Conservation (phyloP, 768 basidiomycete species). For the Xerocomellus chrysenteron region DNA sequence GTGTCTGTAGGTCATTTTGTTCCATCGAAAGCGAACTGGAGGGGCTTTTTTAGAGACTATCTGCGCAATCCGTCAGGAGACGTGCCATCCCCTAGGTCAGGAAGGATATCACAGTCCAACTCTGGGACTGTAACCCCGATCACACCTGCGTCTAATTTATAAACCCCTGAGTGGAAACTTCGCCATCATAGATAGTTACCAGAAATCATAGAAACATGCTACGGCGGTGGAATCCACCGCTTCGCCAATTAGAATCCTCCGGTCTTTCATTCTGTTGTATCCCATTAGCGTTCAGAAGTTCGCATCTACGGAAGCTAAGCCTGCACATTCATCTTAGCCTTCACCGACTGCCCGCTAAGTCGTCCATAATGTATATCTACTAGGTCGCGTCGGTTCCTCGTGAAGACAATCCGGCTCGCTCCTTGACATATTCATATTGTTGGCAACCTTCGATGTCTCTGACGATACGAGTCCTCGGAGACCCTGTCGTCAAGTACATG, state of each 20-base stretch:
- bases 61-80: constrained; percentile 50
- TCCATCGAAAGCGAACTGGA: constrained; percentile 75
- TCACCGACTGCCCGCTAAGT: not conserved
- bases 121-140: constrained; percentile 52
- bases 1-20: constrained; percentile 70
- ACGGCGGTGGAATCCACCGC: not conserved
- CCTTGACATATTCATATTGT: not conserved
- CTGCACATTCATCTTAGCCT: not conserved
- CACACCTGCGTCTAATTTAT: constrained; percentile 10
- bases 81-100: constrained; percentile 44
- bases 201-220: not conserved
- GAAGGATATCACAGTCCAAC: constrained; percentile 34
- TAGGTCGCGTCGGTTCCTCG: not conserved
- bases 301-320: not conserved
- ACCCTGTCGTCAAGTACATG: not conserved
- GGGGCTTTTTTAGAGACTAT: constrained; percentile 70
- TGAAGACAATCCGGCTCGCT: not conserved
- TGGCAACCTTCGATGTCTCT: not conserved
- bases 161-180: not conserved
- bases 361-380: not conserved
- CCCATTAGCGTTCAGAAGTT: not conserved
- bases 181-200: constrained; percentile 3
- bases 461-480: not conserved
- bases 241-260: not conserved
- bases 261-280: not conserved